phyloP scores from a whole-genome alignment of 345 rosid genomes.

The Eucalyptus curtisii region DNA sequence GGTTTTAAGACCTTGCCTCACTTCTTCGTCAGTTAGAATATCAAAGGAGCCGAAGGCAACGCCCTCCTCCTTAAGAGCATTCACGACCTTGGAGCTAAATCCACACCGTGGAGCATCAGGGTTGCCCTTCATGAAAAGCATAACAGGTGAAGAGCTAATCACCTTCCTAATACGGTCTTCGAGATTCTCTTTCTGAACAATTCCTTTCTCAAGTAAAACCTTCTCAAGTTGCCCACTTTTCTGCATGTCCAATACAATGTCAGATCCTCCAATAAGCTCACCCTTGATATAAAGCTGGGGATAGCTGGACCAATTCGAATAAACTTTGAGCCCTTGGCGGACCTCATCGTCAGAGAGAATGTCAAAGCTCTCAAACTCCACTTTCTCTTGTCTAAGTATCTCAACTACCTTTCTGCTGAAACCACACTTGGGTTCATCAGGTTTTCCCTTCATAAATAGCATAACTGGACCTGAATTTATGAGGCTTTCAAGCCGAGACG shows the following conservation, averaged over 20 bases:
- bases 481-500: slow-evolving; percentile 48
- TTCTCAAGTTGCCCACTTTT: slow-evolving; percentile 79
- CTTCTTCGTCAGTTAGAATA: slow-evolving; percentile 73
- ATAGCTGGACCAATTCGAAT: slow-evolving; percentile 95
- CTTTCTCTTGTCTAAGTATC: slow-evolving; percentile 65
- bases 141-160: slow-evolving; percentile 56
- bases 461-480: slow-evolving; percentile 61
- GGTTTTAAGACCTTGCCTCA: slow-evolving; percentile 80
- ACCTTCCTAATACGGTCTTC: slow-evolving; percentile 56
- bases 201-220: slow-evolving; percentile 55
- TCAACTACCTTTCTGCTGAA: slow-evolving; percentile 88
- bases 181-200: slow-evolving; percentile 27
- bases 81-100: slow-evolving; percentile 89
- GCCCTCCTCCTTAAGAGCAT: slow-evolving; percentile 57
- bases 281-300: slow-evolving; percentile 83
- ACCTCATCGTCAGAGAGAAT: slow-evolving; percentile 73
- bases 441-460: slow-evolving; percentile 93
- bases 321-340: slow-evolving; percentile 86
- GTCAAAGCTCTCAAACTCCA: slow-evolving; percentile 69
- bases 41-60: slow-evolving; percentile 76
- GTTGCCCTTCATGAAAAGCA: slow-evolving; percentile 95
- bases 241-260: slow-evolving; percentile 88
- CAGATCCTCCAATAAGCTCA: slow-evolving; percentile 88
- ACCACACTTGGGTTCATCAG: slow-evolving; percentile 84
- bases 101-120: slow-evolving; percentile 91